These are phyloP conservation scores for Keithomyces neogunnii DNA, from an alignment of 2,329 filamentous ascomycete species.

Conservation along the genomic window DNA sequence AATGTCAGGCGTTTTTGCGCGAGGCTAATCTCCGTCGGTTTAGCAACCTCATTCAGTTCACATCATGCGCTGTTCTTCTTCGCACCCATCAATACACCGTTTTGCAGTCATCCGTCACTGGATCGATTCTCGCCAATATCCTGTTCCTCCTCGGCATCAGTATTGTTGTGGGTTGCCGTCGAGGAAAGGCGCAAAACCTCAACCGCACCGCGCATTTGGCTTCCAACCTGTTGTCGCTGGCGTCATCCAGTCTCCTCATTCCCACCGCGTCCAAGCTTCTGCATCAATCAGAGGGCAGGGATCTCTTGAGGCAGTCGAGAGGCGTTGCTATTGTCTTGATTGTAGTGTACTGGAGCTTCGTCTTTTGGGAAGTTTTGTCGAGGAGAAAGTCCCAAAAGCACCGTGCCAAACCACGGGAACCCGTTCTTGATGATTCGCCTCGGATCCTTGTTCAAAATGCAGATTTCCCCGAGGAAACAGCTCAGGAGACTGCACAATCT, in stretches of 20 bases:
- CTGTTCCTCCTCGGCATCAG: conserved; percentile 1
- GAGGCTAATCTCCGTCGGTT: neutral
- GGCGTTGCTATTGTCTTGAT: neutral
- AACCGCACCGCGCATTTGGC: conserved; percentile 1
- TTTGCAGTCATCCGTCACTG: neutral
- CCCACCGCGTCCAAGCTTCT: neutral
- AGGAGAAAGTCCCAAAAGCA: no score
- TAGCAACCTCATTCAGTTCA: conserved; percentile 1
- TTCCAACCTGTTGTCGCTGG: neutral
- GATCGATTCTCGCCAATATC: neutral
- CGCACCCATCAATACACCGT: neutral
- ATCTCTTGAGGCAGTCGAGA: neutral
- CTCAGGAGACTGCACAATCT: no score
- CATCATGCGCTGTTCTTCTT: neutral
- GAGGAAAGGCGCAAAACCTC: neutral
- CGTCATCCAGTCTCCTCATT: neutral
- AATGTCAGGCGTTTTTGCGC: no score
- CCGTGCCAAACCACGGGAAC: no score
- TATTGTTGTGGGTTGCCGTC: neutral
- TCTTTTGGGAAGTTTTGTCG: neutral
- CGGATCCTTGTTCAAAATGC: no score
- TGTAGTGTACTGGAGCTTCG: neutral
- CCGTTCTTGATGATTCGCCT: no score
- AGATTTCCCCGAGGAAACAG: no score
- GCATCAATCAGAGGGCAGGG: neutral